Evolutionary conservation across 768 basidiomycete genomes (phyloP), one percentile per base, ranked within the genome.

Genomic region (Boletus reticuloceps): DNA sequence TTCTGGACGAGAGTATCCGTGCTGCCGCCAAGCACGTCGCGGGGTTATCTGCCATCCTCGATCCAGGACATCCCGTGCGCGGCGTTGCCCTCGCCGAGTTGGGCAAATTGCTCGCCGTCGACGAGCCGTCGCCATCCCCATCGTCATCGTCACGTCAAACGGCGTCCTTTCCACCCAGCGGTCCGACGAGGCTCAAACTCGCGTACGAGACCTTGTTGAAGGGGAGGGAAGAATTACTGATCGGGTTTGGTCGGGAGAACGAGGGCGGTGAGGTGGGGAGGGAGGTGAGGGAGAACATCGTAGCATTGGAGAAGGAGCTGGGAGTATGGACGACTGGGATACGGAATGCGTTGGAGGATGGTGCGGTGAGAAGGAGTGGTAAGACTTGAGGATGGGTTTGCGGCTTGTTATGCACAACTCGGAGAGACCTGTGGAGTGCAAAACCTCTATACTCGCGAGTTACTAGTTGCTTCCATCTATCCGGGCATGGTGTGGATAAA

Each of bases 81-180:
- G 91, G 82, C 0, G 74, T 95, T 22, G 84, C 88, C 5, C 73
- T 87, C 9, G 84, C 86, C 4, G 93, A 95, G 67, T 75, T 91
- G 7, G 92, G 89, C 0, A 94, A 93, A 72, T 72, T 94, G 8
- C 76, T 94, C 7, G 82, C 83, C 0, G 87, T 93, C 1, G 89
- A 93, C 61, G 90, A 92, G 64, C 85, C 84, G 0, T 68, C 71
- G 4, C 81, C 83, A 2, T 68, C 71, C 4, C 81, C 83, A 2
- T 36, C 34, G 4, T 56, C 60, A 14, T 42, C 58, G 62, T 17
- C 65, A 34, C 19, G 55, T 29, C 40, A 57, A 27, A 57, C 53
- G 13, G 53, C 61, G 16, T 38, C 66, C 0, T 90, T 85, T 65
- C 89, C 87, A 5, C 90, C 89, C 0, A 85, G 82, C 5, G 89